Evolutionary conservation across 2,329 filamentous ascomycete genomes (phyloP).

Genomic region (Eutypa lata): DNA sequence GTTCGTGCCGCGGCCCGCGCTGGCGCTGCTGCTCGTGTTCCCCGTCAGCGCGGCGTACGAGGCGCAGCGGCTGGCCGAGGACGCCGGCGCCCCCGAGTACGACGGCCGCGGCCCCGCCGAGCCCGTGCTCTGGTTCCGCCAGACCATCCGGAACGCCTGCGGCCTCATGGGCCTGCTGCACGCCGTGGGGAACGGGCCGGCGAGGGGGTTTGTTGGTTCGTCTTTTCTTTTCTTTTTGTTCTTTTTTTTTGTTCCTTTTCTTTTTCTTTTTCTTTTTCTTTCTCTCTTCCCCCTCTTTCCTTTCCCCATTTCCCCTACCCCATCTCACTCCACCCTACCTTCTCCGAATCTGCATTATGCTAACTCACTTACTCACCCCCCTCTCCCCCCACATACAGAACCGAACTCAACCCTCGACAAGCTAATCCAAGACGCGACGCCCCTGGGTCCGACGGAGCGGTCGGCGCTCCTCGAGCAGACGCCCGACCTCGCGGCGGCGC

Average conservation of each 20-base stretch:
- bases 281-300: constrained; percentile 26
- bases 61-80: constrained; percentile 70
- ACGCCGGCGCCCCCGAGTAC: constrained; percentile 63
- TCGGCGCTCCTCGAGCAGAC: constrained; percentile 76
- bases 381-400: constrained; percentile 37
- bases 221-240: constrained; percentile 11
- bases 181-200: constrained; percentile 73
- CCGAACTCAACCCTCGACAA: constrained; percentile 55
- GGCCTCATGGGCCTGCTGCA: constrained; percentile 87
- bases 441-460: constrained; percentile 63
- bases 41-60: constrained; percentile 80
- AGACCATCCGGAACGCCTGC: constrained; percentile 92
- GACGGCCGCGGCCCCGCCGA: constrained; percentile 63
- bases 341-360: constrained; percentile 32
- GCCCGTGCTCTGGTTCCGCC: constrained; percentile 87
- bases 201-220: constrained; percentile 57
- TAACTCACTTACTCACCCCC: background rate
- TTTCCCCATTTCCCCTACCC: too few species aligned
- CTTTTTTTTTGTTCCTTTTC: too few species aligned
- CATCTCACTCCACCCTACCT: too few species aligned
- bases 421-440: constrained; percentile 67
- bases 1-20: constrained; percentile 83
- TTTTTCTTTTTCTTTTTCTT: background rate
- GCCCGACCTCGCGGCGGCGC: constrained; percentile 70
- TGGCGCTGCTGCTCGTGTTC: constrained; percentile 89